Evolutionary conservation across 225 moss, liverwort and hornwort species (phyloP).

Genomic region (Lunularia cruciata): DNA sequence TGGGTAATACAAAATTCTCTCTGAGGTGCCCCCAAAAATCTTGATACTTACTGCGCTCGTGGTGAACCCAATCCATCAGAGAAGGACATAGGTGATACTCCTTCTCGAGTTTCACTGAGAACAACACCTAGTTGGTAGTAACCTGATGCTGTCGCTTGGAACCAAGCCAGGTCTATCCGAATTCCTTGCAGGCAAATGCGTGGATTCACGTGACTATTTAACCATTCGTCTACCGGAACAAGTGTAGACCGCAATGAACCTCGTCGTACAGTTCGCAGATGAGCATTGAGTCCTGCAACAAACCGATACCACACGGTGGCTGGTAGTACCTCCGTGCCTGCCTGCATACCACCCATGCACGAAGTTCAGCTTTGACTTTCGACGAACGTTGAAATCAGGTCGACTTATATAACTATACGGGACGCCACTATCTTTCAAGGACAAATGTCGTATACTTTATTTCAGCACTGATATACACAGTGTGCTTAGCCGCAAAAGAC

Average conservation of each 20-base stretch:
- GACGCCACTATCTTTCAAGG: too few species aligned
- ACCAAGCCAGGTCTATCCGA: conserved; percentile 95
- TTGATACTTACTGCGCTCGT: conserved; percentile 27
- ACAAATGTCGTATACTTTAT: too few species aligned
- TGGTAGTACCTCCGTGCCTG: conserved; percentile 65
- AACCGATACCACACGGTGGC: conserved; percentile 95
- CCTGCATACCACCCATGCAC: conserved; percentile 53
- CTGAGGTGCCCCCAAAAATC: not conserved
- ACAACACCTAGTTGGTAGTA: conserved; percentile 92
- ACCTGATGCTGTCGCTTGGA: conserved; percentile 86
- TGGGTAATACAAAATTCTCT: not conserved
- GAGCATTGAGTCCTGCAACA: conserved; percentile 90
- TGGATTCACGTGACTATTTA: conserved; percentile 70
- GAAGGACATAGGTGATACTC: conserved; percentile 26
- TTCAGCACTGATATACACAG: too few species aligned
- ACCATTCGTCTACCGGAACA: conserved; percentile 78
- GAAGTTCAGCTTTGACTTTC: too few species aligned
- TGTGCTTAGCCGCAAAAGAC: too few species aligned
- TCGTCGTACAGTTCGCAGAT: conserved; percentile 73
- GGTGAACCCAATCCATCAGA: conserved; percentile 41
- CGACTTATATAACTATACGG: too few species aligned
- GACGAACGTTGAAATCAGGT: too few species aligned
- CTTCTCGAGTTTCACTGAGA: conserved; percentile 62
- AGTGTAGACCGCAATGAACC: conserved; percentile 76
- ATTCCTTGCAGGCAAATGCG: conserved; percentile 58